Evolutionary conservation across 805 yeast species (phyloP).

Genomic region (Myxozyma geophila): DNA sequence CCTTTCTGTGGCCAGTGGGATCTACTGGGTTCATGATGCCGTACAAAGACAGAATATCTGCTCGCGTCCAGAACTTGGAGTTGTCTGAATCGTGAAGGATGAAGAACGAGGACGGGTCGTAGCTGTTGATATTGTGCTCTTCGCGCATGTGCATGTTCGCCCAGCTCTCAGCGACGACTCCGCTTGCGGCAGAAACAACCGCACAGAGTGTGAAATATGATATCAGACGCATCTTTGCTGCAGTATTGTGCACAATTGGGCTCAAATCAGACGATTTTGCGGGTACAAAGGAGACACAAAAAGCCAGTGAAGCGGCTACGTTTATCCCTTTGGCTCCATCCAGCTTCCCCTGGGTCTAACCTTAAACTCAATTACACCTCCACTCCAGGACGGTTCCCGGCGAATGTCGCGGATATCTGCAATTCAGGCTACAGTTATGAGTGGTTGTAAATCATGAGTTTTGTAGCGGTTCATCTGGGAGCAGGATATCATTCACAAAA

Average conservation of each 20-base stretch:
- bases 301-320: background rate
- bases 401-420: background rate
- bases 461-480: constrained; percentile 44
- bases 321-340: background rate
- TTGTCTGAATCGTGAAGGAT: constrained; percentile 68
- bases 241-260: too few species aligned
- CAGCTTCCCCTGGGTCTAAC: background rate
- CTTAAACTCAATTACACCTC: background rate
- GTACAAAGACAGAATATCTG: constrained; percentile 77
- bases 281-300: background rate
- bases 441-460: constrained; percentile 20
- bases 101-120: constrained; percentile 78
- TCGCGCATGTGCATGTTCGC: constrained; percentile 88
- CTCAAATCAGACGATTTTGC: too few species aligned
- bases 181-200: background rate
- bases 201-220: background rate
- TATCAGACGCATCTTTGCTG: background rate
- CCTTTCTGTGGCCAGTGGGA: constrained; percentile 42
- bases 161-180: constrained; percentile 51
- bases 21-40: constrained; percentile 64
- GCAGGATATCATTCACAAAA: constrained; percentile 42
- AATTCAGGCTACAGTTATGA: background rate
- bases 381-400: background rate
- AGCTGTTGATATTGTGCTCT: constrained; percentile 79
- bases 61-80: constrained; percentile 61